phyloP scores from a whole-genome alignment of 164 flowering plant species.

The Magnolia officinalis region DNA sequence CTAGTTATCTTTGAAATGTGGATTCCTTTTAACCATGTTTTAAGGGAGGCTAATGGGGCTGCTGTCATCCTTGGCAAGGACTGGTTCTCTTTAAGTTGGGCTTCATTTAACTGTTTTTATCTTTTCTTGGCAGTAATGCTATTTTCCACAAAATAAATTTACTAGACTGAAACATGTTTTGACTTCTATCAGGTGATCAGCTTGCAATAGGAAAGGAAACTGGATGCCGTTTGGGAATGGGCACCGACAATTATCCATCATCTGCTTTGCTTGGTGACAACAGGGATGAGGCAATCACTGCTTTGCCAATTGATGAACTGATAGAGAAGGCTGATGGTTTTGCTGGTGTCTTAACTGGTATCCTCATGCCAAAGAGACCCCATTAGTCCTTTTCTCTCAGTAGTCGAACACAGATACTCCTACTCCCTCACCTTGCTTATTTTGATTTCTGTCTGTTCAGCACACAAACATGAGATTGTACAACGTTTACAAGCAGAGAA shows the following conservation, averaged over 20 bases:
- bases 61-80: not conserved
- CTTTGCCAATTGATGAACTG: constrained; percentile 80
- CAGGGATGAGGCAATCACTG: constrained; percentile 73
- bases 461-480: constrained; percentile 90
- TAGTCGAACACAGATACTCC: not conserved
- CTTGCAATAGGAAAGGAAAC: constrained; percentile 91
- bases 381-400: not conserved
- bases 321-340: constrained; percentile 91
- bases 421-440: not conserved
- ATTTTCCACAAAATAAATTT: no score
- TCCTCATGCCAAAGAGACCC: not conserved
- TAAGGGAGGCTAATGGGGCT: not conserved
- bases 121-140: not conserved
- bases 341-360: constrained; percentile 94
- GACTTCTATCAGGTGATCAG: constrained; percentile 66
- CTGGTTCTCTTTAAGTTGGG: not conserved
- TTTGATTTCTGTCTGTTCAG: constrained; percentile 27
- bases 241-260: constrained; percentile 89
- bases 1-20: not conserved
- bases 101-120: not conserved
- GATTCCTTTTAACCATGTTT: not conserved
- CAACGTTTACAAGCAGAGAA: constrained; percentile 85
- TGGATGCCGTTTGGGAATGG: constrained; percentile 91
- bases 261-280: constrained; percentile 73
- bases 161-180: not conserved